Percentiles rank a stretch among this genome's conserved stretches.
Evolutionary conservation across 2,329 filamentous ascomycete genomes (phyloP).

Genomic region (Paradendryphiella salina): DNA sequence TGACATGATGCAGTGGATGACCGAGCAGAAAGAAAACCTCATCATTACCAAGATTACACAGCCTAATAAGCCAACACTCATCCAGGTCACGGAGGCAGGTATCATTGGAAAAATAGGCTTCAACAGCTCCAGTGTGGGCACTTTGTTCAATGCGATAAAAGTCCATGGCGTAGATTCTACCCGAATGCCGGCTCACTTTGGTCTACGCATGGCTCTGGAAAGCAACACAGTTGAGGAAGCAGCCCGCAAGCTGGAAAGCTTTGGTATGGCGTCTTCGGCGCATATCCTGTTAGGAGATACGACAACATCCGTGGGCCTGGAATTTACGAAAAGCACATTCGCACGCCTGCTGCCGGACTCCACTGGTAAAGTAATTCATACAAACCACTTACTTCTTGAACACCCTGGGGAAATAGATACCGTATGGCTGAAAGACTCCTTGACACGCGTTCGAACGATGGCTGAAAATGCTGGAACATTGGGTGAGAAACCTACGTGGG

Average conservation of each 20-base stretch:
- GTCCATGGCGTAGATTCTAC: constrained; percentile 58
- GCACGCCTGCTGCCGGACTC: constrained; percentile 41
- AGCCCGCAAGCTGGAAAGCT: constrained; percentile 48
- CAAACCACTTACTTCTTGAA: constrained; percentile 50
- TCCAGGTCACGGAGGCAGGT: constrained; percentile 63
- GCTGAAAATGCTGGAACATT: constrained; percentile 33
- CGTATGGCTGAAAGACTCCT: constrained; percentile 50
- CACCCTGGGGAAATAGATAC: constrained; percentile 48
- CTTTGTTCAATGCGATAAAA: constrained; percentile 64
- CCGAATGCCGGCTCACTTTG: constrained; percentile 64
- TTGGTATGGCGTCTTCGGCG: constrained; percentile 57
- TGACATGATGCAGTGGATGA: constrained; percentile 52
- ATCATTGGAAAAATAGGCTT: constrained; percentile 69
- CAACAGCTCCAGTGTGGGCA: constrained; percentile 62
- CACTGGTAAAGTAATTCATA: constrained; percentile 46
- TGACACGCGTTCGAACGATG: constrained; percentile 45
- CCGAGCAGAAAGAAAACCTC: constrained; percentile 55
- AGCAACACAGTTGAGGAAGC: constrained; percentile 54
- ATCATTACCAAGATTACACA: constrained; percentile 54
- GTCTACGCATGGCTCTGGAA: constrained; percentile 60
- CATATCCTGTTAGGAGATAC: constrained; percentile 60
- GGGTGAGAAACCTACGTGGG: constrained; percentile 29
- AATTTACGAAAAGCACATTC: constrained; percentile 50
- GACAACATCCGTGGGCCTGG: constrained; percentile 53
- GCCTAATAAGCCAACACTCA: constrained; percentile 52